A percentile compares a stretch with the other conserved stretches of the same genome.
Conservation (phyloP, 2,329 filamentous ascomycete genomes). For the Fusarium brevicatenulatum region DNA sequence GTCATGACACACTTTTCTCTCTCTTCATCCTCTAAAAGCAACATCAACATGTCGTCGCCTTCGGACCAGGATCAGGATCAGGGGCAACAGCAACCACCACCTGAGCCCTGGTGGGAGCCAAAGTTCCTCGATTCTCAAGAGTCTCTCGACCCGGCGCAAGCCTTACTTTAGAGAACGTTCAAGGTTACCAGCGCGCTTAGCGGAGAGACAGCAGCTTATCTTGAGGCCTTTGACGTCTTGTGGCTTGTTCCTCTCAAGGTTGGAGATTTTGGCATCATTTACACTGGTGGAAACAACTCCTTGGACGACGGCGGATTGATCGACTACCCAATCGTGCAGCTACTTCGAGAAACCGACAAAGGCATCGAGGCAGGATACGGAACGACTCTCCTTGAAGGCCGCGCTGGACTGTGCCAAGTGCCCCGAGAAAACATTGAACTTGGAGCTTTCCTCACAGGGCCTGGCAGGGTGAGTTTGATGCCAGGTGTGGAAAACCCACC, state of each 20-base stretch:
- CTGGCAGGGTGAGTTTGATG: neutral
- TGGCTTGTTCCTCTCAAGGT: neutral
- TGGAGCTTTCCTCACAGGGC: neutral
- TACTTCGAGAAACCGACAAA: neutral
- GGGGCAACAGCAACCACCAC: too few relatives aligned
- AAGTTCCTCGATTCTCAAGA: neutral
- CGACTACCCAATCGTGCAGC: neutral
- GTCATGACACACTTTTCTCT: too few relatives aligned
- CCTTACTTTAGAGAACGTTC: neutral
- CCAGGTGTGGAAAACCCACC: too few relatives aligned
- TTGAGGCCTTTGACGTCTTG: too few relatives aligned
- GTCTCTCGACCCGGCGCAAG: neutral
- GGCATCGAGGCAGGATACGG: neutral
- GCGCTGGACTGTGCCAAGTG: neutral
- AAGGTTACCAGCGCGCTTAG: neutral
- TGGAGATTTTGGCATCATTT: neutral
- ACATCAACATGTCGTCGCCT: neutral
- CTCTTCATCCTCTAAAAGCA: neutral
- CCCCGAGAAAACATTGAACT: neutral
- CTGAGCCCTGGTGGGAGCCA: neutral
- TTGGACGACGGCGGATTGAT: neutral
- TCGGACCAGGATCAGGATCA: neutral
- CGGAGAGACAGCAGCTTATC: neutral
- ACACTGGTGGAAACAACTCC: neutral
- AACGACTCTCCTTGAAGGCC: neutral